These are phyloP conservation scores for Claviceps sp. DNA, from an alignment of 2,329 filamentous ascomycete species.

Conservation along the genomic window DNA sequence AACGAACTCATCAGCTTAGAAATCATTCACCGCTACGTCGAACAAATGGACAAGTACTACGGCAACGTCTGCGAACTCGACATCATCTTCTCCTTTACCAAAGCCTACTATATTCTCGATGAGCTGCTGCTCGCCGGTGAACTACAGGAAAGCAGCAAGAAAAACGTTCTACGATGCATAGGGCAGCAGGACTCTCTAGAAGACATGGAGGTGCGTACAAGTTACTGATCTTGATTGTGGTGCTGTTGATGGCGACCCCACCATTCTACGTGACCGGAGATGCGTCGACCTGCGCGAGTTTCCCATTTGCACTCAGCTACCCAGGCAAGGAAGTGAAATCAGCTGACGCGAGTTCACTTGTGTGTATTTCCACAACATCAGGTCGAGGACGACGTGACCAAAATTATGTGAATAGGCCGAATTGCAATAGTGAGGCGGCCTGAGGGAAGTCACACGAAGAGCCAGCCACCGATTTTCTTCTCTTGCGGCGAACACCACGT, in stretches of 20 bases:
- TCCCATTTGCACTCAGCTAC: neutral
- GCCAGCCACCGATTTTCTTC: neutral
- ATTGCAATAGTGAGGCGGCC: neutral
- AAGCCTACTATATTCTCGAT: constrained; percentile 98
- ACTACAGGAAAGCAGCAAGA: constrained; percentile 98
- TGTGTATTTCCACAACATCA: constrained; percentile 28
- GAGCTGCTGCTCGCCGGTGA: constrained; percentile 91
- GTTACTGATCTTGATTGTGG: constrained; percentile 7
- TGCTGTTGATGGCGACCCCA: neutral
- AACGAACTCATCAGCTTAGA: constrained; percentile 98
- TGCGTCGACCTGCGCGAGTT: neutral
- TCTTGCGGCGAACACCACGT: neutral
- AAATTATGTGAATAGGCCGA: constrained; percentile 56
- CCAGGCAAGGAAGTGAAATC: constrained; percentile 8
- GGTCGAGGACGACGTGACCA: constrained; percentile 83
- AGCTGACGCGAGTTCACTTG: constrained; percentile 18
- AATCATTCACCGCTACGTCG: constrained; percentile 97
- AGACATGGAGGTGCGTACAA: constrained; percentile 87
- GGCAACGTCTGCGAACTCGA: constrained; percentile 99
- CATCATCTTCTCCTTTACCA: constrained; percentile 99
- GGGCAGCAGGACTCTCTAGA: constrained; percentile 94
- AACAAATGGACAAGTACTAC: constrained; percentile 99
- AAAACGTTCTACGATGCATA: constrained; percentile 93
- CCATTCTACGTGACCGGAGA: neutral
- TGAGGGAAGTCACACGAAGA: neutral